Evolutionary conservation across 805 yeast genomes (phyloP).

Genomic region (Metschnikowia henanensis): DNA sequence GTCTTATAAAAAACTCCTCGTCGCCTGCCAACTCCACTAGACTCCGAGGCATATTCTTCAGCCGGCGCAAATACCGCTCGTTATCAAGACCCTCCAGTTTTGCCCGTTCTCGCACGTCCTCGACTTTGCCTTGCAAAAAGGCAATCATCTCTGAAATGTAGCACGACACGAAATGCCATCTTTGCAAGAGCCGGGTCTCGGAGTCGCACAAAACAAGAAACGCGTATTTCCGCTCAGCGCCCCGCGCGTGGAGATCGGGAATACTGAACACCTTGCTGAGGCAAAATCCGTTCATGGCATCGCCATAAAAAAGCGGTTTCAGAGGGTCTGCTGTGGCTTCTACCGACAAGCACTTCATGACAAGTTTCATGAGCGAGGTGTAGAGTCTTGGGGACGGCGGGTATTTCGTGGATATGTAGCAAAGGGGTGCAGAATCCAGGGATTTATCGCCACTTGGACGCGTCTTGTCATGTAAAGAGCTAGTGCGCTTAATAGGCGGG

Average conservation of each 20-base stretch:
- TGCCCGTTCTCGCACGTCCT: conserved; percentile 15
- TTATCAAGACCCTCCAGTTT: conserved; percentile 26
- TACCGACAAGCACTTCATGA: conserved; percentile 64
- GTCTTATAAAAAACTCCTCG: conserved; percentile 50
- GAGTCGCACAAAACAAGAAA: conserved; percentile 57
- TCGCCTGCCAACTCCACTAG: conserved; percentile 56
- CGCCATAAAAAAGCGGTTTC: conserved; percentile 65
- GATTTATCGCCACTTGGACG: background rate
- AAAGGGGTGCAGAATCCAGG: background rate
- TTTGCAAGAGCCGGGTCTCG: conserved; percentile 49
- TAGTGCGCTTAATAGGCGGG: background rate
- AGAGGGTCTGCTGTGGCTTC: conserved; percentile 61
- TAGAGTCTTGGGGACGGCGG: conserved; percentile 50
- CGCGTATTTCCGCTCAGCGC: conserved; percentile 69
- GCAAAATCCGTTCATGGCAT: conserved; percentile 59
- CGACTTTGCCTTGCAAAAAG: conserved; percentile 21
- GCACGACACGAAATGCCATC: conserved; percentile 52
- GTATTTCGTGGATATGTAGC: conserved; percentile 58
- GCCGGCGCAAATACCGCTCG: conserved; percentile 58
- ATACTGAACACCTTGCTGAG: conserved; percentile 60
- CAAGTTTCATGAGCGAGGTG: conserved; percentile 56
- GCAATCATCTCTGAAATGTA: conserved; percentile 30
- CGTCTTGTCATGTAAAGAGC: background rate
- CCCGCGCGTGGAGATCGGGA: conserved; percentile 66
- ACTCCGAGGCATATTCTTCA: conserved; percentile 54